These are phyloP conservation scores for Pseudogymnoascus sp. DNA, from an alignment of 2,329 filamentous ascomycete genomes.

Conservation along the genomic window DNA sequence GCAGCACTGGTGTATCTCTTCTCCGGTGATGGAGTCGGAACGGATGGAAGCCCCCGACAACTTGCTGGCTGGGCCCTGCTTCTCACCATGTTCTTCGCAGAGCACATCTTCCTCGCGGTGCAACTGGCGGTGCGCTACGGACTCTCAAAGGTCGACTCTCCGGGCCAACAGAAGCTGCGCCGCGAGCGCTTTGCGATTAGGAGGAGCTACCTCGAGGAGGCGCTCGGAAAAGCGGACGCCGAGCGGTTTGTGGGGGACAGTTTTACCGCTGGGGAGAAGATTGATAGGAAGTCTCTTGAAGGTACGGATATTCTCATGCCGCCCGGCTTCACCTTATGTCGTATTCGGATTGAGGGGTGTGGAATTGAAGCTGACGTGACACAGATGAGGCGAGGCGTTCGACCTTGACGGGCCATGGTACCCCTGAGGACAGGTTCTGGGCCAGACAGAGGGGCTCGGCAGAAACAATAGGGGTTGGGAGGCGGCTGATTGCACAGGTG, in stretches of 20 bases:
- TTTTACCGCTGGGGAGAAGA: slow-evolving; percentile 48
- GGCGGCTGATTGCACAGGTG: slow-evolving; percentile 35
- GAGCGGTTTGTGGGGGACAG: slow-evolving; percentile 40
- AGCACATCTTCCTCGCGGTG: slow-evolving; percentile 80
- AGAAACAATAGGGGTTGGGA: slow-evolving; percentile 47
- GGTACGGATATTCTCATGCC: slow-evolving; percentile 34
- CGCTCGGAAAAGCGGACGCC: slow-evolving; percentile 49
- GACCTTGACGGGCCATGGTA: slow-evolving; percentile 41
- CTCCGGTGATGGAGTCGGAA: slow-evolving; percentile 57
- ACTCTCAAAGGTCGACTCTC: slow-evolving; percentile 74
- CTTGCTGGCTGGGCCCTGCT: slow-evolving; percentile 77
- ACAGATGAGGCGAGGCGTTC: slow-evolving; percentile 48
- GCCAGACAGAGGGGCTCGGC: slow-evolving; percentile 46
- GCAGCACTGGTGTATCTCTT: slow-evolving; percentile 88
- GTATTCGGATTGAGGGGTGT: slow-evolving; percentile 35
- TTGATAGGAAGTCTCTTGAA: slow-evolving; percentile 57
- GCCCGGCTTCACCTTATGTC: slow-evolving; percentile 16
- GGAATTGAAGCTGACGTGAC: slow-evolving; percentile 53
- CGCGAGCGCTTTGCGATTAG: slow-evolving; percentile 73
- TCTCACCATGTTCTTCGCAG: slow-evolving; percentile 72
- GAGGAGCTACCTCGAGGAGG: slow-evolving; percentile 54
- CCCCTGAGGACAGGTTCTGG: slow-evolving; percentile 49
- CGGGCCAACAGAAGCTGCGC: slow-evolving; percentile 76
- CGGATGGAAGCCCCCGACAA: slow-evolving; percentile 56
- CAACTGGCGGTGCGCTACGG: slow-evolving; percentile 64